Base-by-base conservation (phyloP, 495 filamentous ascomycete genomes). In the Baudoinia panamericana region DNA sequence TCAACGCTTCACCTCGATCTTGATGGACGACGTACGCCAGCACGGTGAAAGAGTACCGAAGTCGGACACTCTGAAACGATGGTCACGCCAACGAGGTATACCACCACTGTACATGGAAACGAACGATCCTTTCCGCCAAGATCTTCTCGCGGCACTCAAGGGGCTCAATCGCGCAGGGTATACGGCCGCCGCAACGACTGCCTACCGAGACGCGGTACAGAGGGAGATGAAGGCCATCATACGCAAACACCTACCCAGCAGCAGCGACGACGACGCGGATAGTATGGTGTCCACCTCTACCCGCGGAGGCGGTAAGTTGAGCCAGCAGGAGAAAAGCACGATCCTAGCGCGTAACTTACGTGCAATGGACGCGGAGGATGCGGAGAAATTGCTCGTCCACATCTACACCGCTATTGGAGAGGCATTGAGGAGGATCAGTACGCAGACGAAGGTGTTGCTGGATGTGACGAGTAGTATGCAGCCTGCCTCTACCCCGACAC, bases 361-460 rank as follows among this genome's bases (percentile, higher is more conserved):
- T 22, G 78, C 82, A 3, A 63, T 99, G 25, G 85, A 90, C 30
- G 64, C 84, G 2, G 73, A 76, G 15, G 84, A 86, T 60, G 83
- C 90, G 0, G 90, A 99, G 61, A 68, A 73, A n/a, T 71, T 96
- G 50, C 68, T 95, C 7, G 68, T 75, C 15, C 79, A 72, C 27
- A 78, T 92, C 13, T 99, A 95, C 55, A 77, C 82, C 4, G 74
- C 80, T 4, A 79, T 94, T 18, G 80, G 88, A 16, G 90, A 99
- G 56, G 80, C 82, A 0, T 57, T 96, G 39, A 70, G 90, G 39
- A 71, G 90, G 53, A 61, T 96, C 9, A 78, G 81, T 26, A 83
- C 85, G 3, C 90, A 99, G 52, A 82, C 87, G 16, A 99, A 99
- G 58, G 76, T 96, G 15, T 62, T 99, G n/a, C 67, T 99, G 13